These are phyloP conservation scores for Fusarium tupiense DNA, from an alignment of 2,329 filamentous ascomycete species.

Conservation along the genomic window DNA sequence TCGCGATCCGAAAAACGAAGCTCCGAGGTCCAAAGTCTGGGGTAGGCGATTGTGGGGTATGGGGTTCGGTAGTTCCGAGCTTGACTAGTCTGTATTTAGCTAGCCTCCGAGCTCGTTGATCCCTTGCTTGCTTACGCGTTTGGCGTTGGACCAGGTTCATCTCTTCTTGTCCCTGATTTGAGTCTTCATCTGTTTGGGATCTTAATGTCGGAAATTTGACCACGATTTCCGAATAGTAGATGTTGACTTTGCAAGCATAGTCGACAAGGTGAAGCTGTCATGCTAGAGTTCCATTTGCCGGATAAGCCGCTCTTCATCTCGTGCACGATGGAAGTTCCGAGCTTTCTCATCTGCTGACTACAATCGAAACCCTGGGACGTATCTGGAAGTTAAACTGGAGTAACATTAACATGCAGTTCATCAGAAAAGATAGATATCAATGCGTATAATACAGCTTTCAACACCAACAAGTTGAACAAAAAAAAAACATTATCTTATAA, in stretches of 20 bases:
- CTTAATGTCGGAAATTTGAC: not conserved
- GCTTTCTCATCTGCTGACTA: not conserved
- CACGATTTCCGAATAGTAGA: not conserved
- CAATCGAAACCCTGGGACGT: fast-evolving
- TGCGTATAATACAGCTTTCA: not conserved
- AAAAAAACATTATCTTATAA: fast-evolving
- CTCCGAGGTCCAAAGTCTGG: not conserved
- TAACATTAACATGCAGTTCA: no score
- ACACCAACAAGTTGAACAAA: no score
- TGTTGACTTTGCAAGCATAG: fast-evolving
- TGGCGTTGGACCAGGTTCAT: not conserved
- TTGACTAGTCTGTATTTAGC: fast-evolving
- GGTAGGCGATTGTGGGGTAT: not conserved
- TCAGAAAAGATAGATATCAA: fast-evolving
- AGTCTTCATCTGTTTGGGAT: fast-evolving
- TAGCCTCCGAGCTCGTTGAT: not conserved
- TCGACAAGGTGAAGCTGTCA: no score
- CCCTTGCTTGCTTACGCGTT: not conserved
- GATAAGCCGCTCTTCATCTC: not conserved
- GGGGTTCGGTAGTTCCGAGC: not conserved
- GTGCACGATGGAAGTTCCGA: not conserved
- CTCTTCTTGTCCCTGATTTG: not conserved
- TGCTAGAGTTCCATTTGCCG: fast-evolving
- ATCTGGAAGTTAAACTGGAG: no score
- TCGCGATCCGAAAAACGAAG: not conserved